phyloP scores from a whole-genome alignment of 768 basidiomycete genomes.

The Mycena vitilis region DNA sequence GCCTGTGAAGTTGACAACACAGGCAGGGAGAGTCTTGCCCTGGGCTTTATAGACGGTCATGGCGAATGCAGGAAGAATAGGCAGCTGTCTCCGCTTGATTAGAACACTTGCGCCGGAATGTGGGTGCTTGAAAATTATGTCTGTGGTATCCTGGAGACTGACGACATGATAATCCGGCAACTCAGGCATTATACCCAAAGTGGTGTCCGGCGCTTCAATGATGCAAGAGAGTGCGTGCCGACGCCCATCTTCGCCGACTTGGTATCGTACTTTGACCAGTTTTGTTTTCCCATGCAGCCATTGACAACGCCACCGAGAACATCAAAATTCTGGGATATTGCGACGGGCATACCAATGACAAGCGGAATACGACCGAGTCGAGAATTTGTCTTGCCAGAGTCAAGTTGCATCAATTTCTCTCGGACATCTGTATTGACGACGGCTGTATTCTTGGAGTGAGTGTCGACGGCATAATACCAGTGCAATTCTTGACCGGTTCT shows the following conservation, averaged over 20 bases:
- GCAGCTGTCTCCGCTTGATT: constrained; percentile 39
- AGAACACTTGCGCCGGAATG: constrained; percentile 1
- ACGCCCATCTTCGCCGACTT: constrained; percentile 24
- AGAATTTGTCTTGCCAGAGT: constrained; percentile 37
- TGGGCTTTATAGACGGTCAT: constrained; percentile 46
- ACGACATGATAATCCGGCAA: constrained; percentile 31
- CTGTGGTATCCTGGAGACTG: constrained; percentile 30
- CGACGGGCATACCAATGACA: constrained; percentile 46
- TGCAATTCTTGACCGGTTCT: not conserved
- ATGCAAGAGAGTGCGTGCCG: constrained; percentile 38
- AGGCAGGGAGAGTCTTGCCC: constrained; percentile 38
- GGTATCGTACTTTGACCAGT: constrained; percentile 32
- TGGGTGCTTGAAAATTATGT: constrained; percentile 7
- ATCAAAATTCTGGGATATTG: constrained; percentile 43
- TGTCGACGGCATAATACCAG: constrained; percentile 37
- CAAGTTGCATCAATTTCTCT: constrained; percentile 18
- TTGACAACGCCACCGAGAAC: constrained; percentile 43
- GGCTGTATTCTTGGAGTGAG: not conserved
- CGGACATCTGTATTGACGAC: not conserved
- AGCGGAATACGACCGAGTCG: constrained; percentile 39
- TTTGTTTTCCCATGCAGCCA: constrained; percentile 39
- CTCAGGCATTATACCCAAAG: constrained; percentile 24
- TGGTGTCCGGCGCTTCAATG: constrained; percentile 28
- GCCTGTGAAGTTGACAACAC: constrained; percentile 37
- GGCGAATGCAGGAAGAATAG: constrained; percentile 42